phyloP scores from a whole-genome alignment of 1,284 basidiomycete genomes.

The Tausonia pullulans region DNA sequence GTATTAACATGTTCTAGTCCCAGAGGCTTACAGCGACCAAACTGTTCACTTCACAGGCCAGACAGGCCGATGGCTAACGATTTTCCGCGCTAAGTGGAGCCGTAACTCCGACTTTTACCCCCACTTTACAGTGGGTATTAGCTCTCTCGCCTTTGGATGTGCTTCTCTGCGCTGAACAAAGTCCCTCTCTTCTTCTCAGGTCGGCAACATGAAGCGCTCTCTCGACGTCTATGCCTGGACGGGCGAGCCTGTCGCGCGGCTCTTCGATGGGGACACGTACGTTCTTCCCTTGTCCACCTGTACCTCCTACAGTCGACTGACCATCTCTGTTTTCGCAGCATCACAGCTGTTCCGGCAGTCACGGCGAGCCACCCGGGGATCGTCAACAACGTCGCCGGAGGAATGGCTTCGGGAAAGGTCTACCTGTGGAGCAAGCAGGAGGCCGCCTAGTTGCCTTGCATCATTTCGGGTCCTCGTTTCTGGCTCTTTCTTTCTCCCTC shows the following conservation, averaged over 20 bases:
- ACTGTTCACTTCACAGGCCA: slow-evolving; percentile 23
- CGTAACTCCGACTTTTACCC: slow-evolving; percentile 31
- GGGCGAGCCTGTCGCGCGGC: slow-evolving; percentile 28
- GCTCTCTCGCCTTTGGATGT: not conserved
- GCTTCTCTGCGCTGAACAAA: not conserved
- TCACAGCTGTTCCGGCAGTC: slow-evolving; percentile 38
- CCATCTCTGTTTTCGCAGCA: slow-evolving; percentile 18
- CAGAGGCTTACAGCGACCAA: too few species aligned
- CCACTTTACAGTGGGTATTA: slow-evolving; percentile 30
- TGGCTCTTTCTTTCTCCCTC: too few species aligned
- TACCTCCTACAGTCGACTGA: not conserved
- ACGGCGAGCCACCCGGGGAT: slow-evolving; percentile 34
- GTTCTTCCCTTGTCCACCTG: not conserved
- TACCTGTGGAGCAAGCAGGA: not conserved
- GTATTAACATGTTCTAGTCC: too few species aligned
- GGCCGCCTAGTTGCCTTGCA: too few species aligned
- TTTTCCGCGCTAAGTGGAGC: slow-evolving; percentile 39
- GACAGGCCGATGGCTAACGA: slow-evolving; percentile 38
- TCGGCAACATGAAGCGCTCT: slow-evolving; percentile 38
- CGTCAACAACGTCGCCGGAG: slow-evolving; percentile 33
- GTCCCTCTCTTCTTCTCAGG: not conserved
- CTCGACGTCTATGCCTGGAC: slow-evolving; percentile 33
- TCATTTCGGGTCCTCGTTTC: too few species aligned
- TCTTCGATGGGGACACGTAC: slow-evolving; percentile 17
- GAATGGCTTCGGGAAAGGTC: slow-evolving; percentile 32